Evolutionary conservation across 768 basidiomycete genomes (phyloP).

Genomic region (Kwoniella europaea): DNA sequence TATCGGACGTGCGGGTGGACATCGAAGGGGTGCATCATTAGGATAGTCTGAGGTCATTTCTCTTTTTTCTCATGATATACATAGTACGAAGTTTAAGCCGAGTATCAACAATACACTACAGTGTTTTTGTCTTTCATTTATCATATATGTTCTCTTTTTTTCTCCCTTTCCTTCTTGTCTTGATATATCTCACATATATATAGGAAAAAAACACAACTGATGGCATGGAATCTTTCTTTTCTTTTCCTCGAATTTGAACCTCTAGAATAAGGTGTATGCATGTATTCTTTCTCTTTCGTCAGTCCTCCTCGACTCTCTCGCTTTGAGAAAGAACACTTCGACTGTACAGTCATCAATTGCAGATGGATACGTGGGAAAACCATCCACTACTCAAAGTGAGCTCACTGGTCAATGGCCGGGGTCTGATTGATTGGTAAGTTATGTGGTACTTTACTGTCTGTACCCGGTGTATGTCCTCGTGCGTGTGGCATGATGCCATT

Average conservation of each 20-base stretch:
- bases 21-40: slow-evolving; percentile 20
- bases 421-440: too few species aligned
- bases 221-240: background rate
- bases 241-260: background rate
- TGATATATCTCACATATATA: background rate
- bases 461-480: too few species aligned
- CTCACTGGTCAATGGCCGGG: too few species aligned
- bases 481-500: too few species aligned
- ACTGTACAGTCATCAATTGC: too few species aligned
- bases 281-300: background rate
- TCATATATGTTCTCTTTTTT: background rate
- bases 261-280: slow-evolving; percentile 6
- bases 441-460: too few species aligned
- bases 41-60: slow-evolving; percentile 3
- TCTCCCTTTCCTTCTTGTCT: too few species aligned
- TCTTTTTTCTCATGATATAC: background rate
- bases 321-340: background rate
- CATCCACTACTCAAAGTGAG: too few species aligned
- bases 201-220: background rate
- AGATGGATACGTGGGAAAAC: too few species aligned
- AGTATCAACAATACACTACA: background rate
- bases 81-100: slow-evolving; percentile 1
- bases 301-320: background rate
- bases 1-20: background rate
- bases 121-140: background rate